Conservation (phyloP, 495 filamentous ascomycete species). For the Hypoxylon subgilvum region DNA sequence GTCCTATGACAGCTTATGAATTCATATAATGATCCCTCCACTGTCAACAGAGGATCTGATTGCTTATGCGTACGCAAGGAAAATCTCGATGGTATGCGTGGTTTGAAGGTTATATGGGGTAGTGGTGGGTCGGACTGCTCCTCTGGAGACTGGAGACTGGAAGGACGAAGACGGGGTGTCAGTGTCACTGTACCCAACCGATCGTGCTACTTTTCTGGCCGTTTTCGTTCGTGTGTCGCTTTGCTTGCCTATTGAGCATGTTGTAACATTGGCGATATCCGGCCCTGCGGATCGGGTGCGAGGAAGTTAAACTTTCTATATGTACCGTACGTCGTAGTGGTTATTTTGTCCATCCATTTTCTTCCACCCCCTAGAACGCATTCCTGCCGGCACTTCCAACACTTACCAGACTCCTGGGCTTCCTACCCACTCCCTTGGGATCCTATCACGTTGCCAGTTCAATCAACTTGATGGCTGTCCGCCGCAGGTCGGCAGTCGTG, state of each 20-base stretch:
- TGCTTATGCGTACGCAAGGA: background rate
- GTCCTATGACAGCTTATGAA: background rate
- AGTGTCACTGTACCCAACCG: slow-evolving; percentile 18
- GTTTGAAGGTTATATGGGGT: background rate
- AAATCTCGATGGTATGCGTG: background rate
- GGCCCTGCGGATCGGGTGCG: slow-evolving; percentile 13
- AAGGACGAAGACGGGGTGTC: slow-evolving; percentile 3
- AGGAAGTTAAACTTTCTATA: slow-evolving; percentile 14
- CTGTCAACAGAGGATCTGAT: slow-evolving; percentile 3
- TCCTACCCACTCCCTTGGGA: slow-evolving; percentile 13
- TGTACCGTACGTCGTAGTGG: slow-evolving; percentile 21
- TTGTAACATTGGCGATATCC: slow-evolving; percentile 17
- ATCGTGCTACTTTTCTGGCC: slow-evolving; percentile 24
- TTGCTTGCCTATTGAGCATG: slow-evolving; percentile 4
- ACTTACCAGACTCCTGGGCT: slow-evolving; percentile 24
- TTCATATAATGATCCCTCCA: background rate
- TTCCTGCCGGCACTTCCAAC: slow-evolving; percentile 14
- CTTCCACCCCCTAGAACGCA: background rate
- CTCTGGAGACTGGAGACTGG: background rate
- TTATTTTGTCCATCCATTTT: slow-evolving; percentile 11
- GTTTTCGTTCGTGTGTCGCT: slow-evolving; percentile 14
- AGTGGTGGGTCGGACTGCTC: slow-evolving; percentile 6
- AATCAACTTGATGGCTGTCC: slow-evolving; percentile 6
- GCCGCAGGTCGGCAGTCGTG: background rate
- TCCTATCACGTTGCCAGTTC: background rate